Evolutionary conservation across 2,329 filamentous ascomycete genomes (phyloP), one percentile per base, ranked within the genome.

Genomic region (Incumbomyces delicatus): DNA sequence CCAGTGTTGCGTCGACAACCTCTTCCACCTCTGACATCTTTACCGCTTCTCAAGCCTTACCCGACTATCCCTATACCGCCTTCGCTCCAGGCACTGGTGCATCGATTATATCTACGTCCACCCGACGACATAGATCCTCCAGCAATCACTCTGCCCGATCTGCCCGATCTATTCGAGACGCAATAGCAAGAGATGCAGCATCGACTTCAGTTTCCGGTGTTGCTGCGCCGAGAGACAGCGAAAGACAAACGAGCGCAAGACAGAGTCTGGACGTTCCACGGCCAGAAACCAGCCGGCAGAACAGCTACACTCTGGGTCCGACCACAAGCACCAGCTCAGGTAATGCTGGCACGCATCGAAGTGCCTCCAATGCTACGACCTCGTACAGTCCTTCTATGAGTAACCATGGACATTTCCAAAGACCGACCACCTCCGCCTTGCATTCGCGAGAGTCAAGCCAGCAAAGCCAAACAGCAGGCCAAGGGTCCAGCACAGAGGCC

Each of bases 1-100:
- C 77, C 5, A 80, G 76, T 1, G 77, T 80, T 22, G 76, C 77
- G 41, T 80, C 76, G 7, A 81, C 76, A 6, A 59, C 74, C 8
- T 77, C 75, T n/a, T 75, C 75, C 8, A 71, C 72, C 32, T 77
- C 75, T 2, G 70, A 68, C 40, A 67, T 66, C 13, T 61, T 73
- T 48, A 32, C 43, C 37, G 17, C 44, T 14, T 37, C 36, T 14
- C 35, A 40, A 8, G 69, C 72, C 37, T 75, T 78, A 41, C 5
- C 35, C 17, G 36, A 60, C 67, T 1, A 65, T 22, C 42, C 42
- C n/a, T 63, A 37, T 66, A 75, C 54, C 59, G 42, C 44, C 42
- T 45, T 27, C 22, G 49, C 53, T 29, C 50, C 51, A 5, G 33
- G 33, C 42, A 22, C 31, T 2, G 42, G 33, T 30, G 42, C 55